Conservation (phyloP, 2,329 filamentous ascomycete species). For the Clarireedia homoeocarpa region DNA sequence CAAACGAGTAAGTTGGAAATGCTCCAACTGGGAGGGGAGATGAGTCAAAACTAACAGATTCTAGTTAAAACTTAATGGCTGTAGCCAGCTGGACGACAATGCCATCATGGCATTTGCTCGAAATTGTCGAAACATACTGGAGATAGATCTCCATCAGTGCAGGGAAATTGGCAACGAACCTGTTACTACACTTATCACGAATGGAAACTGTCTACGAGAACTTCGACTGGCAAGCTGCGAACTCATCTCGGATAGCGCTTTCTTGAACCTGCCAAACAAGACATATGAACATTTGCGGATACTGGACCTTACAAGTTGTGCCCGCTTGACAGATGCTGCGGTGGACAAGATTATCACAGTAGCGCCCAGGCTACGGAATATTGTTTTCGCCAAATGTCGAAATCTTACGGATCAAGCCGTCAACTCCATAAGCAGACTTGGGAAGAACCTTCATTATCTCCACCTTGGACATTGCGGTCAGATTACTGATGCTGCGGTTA, state of each 20-base stretch:
- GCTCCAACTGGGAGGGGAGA: background rate
- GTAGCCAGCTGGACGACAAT: conserved; percentile 72
- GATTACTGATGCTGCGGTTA: conserved; percentile 85
- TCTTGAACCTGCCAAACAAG: conserved; percentile 64
- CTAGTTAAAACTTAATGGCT: conserved; percentile 90
- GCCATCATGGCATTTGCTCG: conserved; percentile 80
- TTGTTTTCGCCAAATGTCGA: conserved; percentile 90
- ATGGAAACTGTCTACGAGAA: conserved; percentile 79
- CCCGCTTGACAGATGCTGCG: conserved; percentile 74
- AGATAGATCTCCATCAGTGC: conserved; percentile 92
- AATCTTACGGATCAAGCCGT: conserved; percentile 88
- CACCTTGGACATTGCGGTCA: conserved; percentile 89
- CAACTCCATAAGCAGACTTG: conserved; percentile 75
- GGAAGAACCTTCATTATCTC: conserved; percentile 95
- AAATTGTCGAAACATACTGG: conserved; percentile 85
- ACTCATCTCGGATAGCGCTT: conserved; percentile 79
- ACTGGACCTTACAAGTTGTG: conserved; percentile 85
- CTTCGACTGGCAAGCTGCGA: conserved; percentile 80
- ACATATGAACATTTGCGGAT: conserved; percentile 86
- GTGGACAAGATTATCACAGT: conserved; percentile 81
- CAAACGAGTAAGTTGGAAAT: conserved; percentile 61
- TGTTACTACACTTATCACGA: conserved; percentile 70
- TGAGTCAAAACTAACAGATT: conserved; percentile 13
- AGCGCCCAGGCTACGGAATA: conserved; percentile 81
- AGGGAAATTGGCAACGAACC: conserved; percentile 72